phyloP scores from a whole-genome alignment of 2,329 filamentous ascomycete species.

The Colletotrichum liriopes region DNA sequence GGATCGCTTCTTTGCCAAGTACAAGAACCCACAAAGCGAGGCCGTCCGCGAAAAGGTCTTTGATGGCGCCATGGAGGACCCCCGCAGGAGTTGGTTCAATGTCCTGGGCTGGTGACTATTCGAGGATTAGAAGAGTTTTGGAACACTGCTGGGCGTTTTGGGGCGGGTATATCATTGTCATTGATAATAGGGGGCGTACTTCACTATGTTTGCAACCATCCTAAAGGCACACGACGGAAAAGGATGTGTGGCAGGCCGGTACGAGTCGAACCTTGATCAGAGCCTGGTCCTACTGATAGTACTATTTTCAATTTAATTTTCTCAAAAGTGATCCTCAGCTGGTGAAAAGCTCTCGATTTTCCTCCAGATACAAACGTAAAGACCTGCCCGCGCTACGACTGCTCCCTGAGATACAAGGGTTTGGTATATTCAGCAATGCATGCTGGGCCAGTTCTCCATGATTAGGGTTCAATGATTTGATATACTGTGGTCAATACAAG shows the following conservation, averaged over 20 bases:
- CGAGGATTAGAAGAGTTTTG: neutral
- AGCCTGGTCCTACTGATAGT: too few relatives aligned
- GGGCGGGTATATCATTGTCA: neutral
- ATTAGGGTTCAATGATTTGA: too few relatives aligned
- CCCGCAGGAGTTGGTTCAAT: slow-evolving; percentile 55
- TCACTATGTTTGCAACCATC: neutral
- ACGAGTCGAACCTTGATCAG: too few relatives aligned
- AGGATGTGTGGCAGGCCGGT: neutral
- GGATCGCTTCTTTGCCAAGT: slow-evolving; percentile 57
- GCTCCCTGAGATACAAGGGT: too few relatives aligned
- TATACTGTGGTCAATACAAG: too few relatives aligned
- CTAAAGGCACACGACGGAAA: neutral
- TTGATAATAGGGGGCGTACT: slow-evolving; percentile 8
- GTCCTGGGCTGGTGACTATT: slow-evolving; percentile 51
- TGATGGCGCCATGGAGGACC: slow-evolving; percentile 50
- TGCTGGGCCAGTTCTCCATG: too few relatives aligned
- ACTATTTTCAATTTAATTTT: too few relatives aligned
- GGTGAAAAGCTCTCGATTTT: too few relatives aligned
- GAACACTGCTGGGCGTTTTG: slow-evolving; percentile 15
- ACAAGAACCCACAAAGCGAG: slow-evolving; percentile 57
- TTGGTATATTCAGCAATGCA: too few relatives aligned
- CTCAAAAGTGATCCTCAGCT: too few relatives aligned
- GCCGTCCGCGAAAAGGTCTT: slow-evolving; percentile 52
- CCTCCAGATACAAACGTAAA: too few relatives aligned
- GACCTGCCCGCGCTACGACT: too few relatives aligned